Evolutionary conservation across 2,329 filamentous ascomycete species (phyloP).

Genomic region (Diaporthe amygdali): DNA sequence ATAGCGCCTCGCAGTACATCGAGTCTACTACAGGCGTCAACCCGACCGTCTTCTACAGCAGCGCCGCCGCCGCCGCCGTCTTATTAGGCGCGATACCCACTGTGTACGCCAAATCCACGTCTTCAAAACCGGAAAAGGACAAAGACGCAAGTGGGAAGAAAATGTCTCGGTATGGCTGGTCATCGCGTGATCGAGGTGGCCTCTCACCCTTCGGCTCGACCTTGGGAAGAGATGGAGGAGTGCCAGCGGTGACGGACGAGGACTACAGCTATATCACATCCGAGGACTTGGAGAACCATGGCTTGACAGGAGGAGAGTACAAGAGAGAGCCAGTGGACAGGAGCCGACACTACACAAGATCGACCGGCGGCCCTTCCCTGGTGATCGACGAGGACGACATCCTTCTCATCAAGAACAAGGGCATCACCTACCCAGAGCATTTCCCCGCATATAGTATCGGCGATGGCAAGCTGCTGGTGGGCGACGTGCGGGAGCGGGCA

Average conservation of each 20-base stretch:
- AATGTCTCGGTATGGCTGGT: slow-evolving; percentile 62
- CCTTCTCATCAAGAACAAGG: slow-evolving; percentile 71
- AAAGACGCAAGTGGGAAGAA: slow-evolving; percentile 28
- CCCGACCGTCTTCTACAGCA: slow-evolving; percentile 55
- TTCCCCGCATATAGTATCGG: slow-evolving; percentile 79
- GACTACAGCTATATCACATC: slow-evolving; percentile 87
- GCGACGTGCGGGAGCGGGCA: slow-evolving; percentile 71
- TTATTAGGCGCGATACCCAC: slow-evolving; percentile 53
- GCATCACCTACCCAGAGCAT: slow-evolving; percentile 69
- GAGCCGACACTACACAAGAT: slow-evolving; percentile 22
- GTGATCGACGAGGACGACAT: slow-evolving; percentile 67
- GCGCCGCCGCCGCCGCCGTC: slow-evolving; percentile 53
- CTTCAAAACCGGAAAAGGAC: slow-evolving; percentile 29
- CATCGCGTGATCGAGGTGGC: slow-evolving; percentile 45
- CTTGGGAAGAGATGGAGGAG: slow-evolving; percentile 44
- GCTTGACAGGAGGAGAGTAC: slow-evolving; percentile 35
- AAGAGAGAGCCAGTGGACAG: slow-evolving; percentile 32
- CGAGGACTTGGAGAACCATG: slow-evolving; percentile 65
- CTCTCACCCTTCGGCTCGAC: slow-evolving; percentile 59
- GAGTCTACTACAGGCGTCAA: slow-evolving; percentile 54
- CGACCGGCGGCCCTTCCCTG: slow-evolving; percentile 31
- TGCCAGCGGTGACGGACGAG: slow-evolving; percentile 72
- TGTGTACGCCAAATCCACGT: slow-evolving; percentile 31
- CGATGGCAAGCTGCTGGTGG: slow-evolving; percentile 71
- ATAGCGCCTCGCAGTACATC: slow-evolving; percentile 59